phyloP scores from a whole-genome alignment of 306 rosid species.

The Quercus mongolica region DNA sequence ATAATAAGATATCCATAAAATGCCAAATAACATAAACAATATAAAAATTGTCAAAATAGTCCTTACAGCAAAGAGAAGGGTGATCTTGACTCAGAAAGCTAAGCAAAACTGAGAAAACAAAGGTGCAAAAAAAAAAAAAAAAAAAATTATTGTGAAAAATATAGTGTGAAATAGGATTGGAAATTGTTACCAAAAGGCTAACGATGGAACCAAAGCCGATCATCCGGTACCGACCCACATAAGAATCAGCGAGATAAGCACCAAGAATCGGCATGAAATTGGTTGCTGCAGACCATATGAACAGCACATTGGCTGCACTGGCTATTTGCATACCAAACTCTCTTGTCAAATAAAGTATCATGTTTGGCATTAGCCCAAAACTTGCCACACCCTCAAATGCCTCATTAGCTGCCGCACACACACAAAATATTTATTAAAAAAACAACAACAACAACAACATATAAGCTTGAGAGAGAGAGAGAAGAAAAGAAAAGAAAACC shows the following conservation, averaged over 20 bases:
- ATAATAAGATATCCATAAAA: too few species aligned
- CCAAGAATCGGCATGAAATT: constrained; percentile 20
- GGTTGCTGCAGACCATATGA: constrained; percentile 19
- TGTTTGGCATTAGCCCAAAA: constrained; percentile 18
- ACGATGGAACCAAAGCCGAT: constrained; percentile 13
- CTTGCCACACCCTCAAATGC: constrained; percentile 22
- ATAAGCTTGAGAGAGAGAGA: too few species aligned
- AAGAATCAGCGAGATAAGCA: constrained; percentile 26
- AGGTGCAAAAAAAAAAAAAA: neutral
- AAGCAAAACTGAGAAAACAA: neutral
- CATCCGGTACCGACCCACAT: constrained; percentile 20
- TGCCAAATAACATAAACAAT: neutral
- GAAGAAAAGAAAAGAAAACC: neutral
- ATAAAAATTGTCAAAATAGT: neutral
- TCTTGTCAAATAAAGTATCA: constrained; percentile 28
- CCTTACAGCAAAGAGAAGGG: neutral
- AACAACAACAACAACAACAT: too few species aligned
- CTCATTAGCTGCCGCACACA: constrained; percentile 16
- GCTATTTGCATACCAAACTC: constrained; percentile 12
- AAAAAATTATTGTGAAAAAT: neutral
- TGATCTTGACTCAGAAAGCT: neutral
- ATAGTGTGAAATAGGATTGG: neutral
- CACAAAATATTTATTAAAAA: too few species aligned
- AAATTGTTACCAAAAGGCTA: constrained; percentile 14
- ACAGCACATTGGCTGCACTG: constrained; percentile 9